Evolutionary conservation across 495 filamentous ascomycete species (phyloP).

Genomic region (Penicillium maclennaniae): DNA sequence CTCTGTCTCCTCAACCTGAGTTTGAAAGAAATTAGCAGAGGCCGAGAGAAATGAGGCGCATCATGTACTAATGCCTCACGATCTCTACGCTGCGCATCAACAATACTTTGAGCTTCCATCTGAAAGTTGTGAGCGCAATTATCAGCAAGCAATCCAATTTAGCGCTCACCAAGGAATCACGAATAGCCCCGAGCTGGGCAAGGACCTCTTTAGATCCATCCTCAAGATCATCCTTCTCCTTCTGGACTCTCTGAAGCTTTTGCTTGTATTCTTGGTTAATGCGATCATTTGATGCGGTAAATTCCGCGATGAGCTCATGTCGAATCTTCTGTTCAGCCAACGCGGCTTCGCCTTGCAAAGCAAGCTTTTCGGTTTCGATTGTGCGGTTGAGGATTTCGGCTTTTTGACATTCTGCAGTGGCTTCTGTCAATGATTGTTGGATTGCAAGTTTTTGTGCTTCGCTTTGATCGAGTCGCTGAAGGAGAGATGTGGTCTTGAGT

Average conservation of each 20-base stretch:
- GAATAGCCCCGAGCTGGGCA: constrained; percentile 15
- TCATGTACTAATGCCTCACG: constrained; percentile 14
- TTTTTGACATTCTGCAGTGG: constrained; percentile 8
- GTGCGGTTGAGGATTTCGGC: constrained; percentile 5
- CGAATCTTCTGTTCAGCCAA: constrained; percentile 19
- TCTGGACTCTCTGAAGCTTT: constrained; percentile 16
- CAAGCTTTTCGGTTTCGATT: constrained; percentile 18
- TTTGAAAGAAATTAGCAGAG: constrained; percentile 7
- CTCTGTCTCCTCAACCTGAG: constrained; percentile 21
- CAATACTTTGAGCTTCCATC: constrained; percentile 13
- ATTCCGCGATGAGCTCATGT: constrained; percentile 23
- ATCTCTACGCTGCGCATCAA: constrained; percentile 6
- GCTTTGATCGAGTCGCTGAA: constrained; percentile 14
- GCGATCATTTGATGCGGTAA: constrained; percentile 15
- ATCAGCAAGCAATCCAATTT: neutral
- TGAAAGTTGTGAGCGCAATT: constrained; percentile 16
- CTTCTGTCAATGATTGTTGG: constrained; percentile 17
- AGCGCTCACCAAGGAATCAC: constrained; percentile 26
- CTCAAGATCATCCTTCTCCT: constrained; percentile 23
- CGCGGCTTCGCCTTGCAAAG: constrained; percentile 19
- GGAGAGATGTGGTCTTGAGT: constrained; percentile 10
- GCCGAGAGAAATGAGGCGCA: neutral
- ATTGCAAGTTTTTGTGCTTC: constrained; percentile 15
- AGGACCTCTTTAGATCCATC: constrained; percentile 7
- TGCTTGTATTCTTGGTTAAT: constrained; percentile 21